phyloP scores from a whole-genome alignment of 768 basidiomycete species.

The Tulasnella sp. region DNA sequence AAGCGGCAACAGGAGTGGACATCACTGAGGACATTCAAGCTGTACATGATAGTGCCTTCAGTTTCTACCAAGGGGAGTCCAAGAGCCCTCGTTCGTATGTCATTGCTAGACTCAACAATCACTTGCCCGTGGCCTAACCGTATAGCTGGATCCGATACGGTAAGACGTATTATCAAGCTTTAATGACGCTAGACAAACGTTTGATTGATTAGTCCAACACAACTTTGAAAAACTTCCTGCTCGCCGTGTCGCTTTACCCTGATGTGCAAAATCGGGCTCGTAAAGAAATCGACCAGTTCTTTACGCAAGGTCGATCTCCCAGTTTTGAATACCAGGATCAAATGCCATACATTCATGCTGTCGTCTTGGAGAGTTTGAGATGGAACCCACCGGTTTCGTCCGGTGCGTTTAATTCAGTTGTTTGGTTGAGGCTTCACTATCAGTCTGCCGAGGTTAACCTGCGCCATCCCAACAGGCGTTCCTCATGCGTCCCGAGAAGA shows the following conservation, averaged over 20 bases:
- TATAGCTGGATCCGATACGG: not conserved
- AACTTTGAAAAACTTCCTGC: not conserved
- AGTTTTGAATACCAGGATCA: not conserved
- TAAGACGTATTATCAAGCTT: not conserved
- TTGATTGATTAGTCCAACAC: not conserved
- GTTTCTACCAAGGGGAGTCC: too few relatives aligned
- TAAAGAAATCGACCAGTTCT: not conserved
- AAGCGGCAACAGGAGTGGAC: too few relatives aligned
- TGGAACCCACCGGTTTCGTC: not conserved
- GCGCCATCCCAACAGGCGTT: not conserved
- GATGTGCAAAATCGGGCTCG: not conserved
- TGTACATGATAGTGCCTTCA: too few relatives aligned
- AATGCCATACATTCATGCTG: not conserved
- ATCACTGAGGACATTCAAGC: too few relatives aligned
- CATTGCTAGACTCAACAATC: too few relatives aligned
- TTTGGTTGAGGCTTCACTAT: not conserved
- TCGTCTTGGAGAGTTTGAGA: not conserved
- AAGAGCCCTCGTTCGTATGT: too few relatives aligned
- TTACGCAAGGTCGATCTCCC: not conserved
- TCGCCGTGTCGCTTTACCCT: not conserved
- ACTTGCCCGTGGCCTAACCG: too few relatives aligned
- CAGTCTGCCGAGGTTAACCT: not conserved
- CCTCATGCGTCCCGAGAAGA: not conserved
- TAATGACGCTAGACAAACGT: not conserved
- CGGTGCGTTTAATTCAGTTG: not conserved